These are phyloP conservation scores for Alternaria metachromatica DNA, from an alignment of 2,329 filamentous ascomycete species.

Conservation along the genomic window DNA sequence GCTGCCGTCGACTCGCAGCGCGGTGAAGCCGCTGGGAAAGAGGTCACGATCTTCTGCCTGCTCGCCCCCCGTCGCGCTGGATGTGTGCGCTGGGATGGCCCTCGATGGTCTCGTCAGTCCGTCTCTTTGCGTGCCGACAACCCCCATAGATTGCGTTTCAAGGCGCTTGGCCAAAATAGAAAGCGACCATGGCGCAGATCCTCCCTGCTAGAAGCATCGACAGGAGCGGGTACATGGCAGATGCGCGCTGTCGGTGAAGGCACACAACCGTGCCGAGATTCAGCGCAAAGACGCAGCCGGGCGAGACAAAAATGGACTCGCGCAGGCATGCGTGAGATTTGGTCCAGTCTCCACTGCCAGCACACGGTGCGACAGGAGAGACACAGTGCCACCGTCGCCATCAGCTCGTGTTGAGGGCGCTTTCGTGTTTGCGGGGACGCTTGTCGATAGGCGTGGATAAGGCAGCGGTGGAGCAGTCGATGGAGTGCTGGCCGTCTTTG, in stretches of 20 bases:
- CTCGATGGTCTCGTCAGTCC: background rate
- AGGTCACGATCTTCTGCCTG: conserved; percentile 4
- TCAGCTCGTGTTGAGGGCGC: background rate
- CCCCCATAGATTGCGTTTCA: conserved; percentile 41
- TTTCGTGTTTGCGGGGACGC: conserved; percentile 7
- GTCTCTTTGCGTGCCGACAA: conserved; percentile 18
- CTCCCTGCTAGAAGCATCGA: conserved; percentile 34
- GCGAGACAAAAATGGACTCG: conserved; percentile 3
- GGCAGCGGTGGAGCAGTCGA: conserved; percentile 4
- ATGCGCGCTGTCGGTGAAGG: conserved; percentile 18
- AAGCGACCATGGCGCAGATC: conserved; percentile 38
- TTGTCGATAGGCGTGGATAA: conserved; percentile 10
- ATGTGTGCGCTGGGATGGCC: background rate
- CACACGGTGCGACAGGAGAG: conserved; percentile 3
- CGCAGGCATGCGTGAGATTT: background rate
- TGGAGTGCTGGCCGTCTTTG: conserved; percentile 11
- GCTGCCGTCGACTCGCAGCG: conserved; percentile 4
- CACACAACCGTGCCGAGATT: conserved; percentile 16
- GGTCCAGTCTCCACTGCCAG: conserved; percentile 1
- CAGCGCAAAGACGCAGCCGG: conserved; percentile 1
- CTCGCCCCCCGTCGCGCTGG: background rate
- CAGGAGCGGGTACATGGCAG: conserved; percentile 38
- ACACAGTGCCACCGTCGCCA: conserved; percentile 3
- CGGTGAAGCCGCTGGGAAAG: conserved; percentile 7
- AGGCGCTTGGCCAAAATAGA: conserved; percentile 42